phyloP scores from a whole-genome alignment of 768 basidiomycete genomes.

The Tylopilus subfusipes region DNA sequence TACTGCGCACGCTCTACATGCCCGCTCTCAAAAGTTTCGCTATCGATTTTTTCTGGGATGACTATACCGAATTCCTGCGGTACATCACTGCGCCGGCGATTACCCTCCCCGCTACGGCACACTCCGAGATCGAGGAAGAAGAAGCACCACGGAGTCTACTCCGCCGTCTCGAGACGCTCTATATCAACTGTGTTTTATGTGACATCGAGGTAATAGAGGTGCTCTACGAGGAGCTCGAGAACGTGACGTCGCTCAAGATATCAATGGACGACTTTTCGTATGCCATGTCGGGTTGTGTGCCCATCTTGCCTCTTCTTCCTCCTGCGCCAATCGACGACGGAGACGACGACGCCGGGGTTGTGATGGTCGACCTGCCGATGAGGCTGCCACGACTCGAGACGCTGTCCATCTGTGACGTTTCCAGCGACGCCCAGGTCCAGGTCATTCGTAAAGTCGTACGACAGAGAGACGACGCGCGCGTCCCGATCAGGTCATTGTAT shows the following conservation, averaged over 20 bases:
- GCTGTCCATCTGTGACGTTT: conserved; percentile 44
- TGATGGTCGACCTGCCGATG: not conserved
- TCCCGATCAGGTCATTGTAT: conserved; percentile 23
- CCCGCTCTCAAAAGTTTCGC: no score
- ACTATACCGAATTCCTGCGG: conserved; percentile 46
- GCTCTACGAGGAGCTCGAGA: conserved; percentile 45
- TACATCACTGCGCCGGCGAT: conserved; percentile 32
- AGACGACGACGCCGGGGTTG: no score
- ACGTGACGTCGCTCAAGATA: conserved; percentile 41
- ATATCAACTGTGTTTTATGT: conserved; percentile 48
- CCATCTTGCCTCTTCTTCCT: conserved; percentile 7
- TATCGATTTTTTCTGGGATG: no score
- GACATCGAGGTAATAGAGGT: conserved; percentile 28
- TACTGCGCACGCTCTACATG: no score
- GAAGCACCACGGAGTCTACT: conserved; percentile 35
- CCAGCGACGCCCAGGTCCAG: conserved; percentile 19
- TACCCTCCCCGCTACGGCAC: conserved; percentile 22
- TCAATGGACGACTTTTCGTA: conserved; percentile 27
- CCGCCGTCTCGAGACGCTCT: conserved; percentile 45
- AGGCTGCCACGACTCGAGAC: conserved; percentile 49
- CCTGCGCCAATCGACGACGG: no score
- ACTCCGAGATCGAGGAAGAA: conserved; percentile 30
- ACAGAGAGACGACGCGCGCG: conserved; percentile 37
- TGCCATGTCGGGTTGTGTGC: conserved; percentile 23
- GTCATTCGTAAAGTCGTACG: conserved; percentile 44